Evolutionary conservation across 1,139 yeast genomes (phyloP).

Genomic region (Debaryomyces sp.): DNA sequence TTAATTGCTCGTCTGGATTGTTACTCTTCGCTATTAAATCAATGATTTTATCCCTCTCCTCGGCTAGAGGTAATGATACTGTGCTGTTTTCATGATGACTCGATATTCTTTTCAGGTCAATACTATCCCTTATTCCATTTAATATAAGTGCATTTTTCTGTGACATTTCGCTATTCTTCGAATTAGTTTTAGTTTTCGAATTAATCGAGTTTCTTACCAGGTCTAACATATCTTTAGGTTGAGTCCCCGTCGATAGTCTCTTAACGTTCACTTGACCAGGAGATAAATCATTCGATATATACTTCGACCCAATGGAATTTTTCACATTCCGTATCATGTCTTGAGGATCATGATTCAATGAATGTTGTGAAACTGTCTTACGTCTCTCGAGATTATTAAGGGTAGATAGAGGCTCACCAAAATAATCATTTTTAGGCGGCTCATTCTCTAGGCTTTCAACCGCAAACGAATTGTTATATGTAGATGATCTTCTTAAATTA

Average conservation of each 20-base stretch:
- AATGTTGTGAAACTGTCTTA: background rate
- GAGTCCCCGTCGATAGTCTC: conserved; percentile 22
- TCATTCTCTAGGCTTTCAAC: background rate
- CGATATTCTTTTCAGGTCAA: conserved; percentile 25
- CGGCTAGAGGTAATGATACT: conserved; percentile 8
- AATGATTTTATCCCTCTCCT: conserved; percentile 7
- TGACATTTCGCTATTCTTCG: conserved; percentile 10
- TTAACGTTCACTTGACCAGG: conserved; percentile 9
- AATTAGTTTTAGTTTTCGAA: conserved; percentile 21
- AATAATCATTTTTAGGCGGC: background rate
- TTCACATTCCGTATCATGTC: conserved; percentile 33
- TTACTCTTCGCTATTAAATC: conserved; percentile 6
- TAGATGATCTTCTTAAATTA: background rate
- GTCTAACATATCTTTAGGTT: conserved; percentile 34
- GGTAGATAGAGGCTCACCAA: background rate
- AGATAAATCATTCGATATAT: background rate
- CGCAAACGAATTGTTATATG: background rate
- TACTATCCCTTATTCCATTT: conserved; percentile 30
- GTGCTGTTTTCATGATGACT: conserved; percentile 4
- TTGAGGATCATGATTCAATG: conserved; percentile 20
- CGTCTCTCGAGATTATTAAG: background rate
- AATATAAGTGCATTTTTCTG: conserved; percentile 18
- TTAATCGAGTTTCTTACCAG: conserved; percentile 28
- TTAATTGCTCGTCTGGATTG: conserved; percentile 1
- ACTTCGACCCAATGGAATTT: conserved; percentile 27